Evolutionary conservation across 305 asterid species (phyloP).

Genomic region (Fraxinus paxiana): DNA sequence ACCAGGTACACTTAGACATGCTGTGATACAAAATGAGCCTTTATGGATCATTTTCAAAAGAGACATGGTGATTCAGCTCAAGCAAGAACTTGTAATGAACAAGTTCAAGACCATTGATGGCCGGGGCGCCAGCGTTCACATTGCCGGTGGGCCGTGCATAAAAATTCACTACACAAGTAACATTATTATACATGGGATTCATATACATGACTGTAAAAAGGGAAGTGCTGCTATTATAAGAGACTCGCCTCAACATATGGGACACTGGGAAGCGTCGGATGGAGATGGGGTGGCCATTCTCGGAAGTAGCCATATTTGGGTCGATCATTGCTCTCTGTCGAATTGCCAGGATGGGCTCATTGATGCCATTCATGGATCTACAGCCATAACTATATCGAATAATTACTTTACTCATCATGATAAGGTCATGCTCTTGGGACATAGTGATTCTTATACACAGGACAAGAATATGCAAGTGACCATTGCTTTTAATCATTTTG

Average conservation of each 20-base stretch:
- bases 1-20: slow-evolving; percentile 70
- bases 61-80: slow-evolving; percentile 62
- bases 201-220: slow-evolving; percentile 59
- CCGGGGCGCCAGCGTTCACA: slow-evolving; percentile 65
- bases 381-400: slow-evolving; percentile 68
- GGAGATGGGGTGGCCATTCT: slow-evolving; percentile 69
- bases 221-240: slow-evolving; percentile 50
- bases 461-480: slow-evolving; percentile 75
- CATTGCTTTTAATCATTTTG: slow-evolving; percentile 74
- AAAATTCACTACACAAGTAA: slow-evolving; percentile 49
- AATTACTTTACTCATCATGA: slow-evolving; percentile 73
- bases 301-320: slow-evolving; percentile 53
- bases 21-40: slow-evolving; percentile 61
- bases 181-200: slow-evolving; percentile 64
- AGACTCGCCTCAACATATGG: slow-evolving; percentile 59
- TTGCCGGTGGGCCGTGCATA: slow-evolving; percentile 66
- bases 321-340: slow-evolving; percentile 73
- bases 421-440: slow-evolving; percentile 79
- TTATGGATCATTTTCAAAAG: slow-evolving; percentile 64
- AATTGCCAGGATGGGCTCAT: slow-evolving; percentile 67
- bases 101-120: slow-evolving; percentile 74
- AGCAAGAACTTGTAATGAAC: slow-evolving; percentile 58
- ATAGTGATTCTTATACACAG: slow-evolving; percentile 45
- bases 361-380: slow-evolving; percentile 79
- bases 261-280: slow-evolving; percentile 64